These are phyloP conservation scores for Leccinum obscurum DNA, from an alignment of 768 basidiomycete genomes.

Conservation along the genomic window DNA sequence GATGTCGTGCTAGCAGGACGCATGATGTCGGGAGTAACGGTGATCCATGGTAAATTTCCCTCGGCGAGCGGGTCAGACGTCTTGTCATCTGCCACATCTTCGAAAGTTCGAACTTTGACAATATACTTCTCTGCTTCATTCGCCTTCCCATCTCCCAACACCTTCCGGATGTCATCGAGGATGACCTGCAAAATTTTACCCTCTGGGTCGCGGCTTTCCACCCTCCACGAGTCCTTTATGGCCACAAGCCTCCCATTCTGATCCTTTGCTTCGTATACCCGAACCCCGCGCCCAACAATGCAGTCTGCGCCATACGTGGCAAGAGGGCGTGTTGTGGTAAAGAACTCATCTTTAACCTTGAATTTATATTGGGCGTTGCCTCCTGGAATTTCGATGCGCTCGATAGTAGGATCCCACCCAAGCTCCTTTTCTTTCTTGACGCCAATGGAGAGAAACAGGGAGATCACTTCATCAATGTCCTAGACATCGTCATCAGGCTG, in stretches of 20 bases:
- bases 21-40: no score
- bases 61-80: no score
- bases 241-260: not conserved
- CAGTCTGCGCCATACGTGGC: constrained; percentile 3
- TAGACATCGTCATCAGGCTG: no score
- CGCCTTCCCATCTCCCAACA: not conserved
- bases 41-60: no score
- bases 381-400: not conserved
- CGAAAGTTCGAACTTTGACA: not conserved
- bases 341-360: not conserved
- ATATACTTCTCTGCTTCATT: not conserved
- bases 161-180: not conserved
- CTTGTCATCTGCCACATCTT: not conserved
- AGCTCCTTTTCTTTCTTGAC: not conserved
- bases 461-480: no score
- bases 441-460: no score
- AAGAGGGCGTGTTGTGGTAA: not conserved
- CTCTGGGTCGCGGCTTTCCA: not conserved
- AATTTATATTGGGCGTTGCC: not conserved
- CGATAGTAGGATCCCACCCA: constrained; percentile 12
- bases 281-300: not conserved
- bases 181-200: not conserved
- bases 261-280: constrained; percentile 7
- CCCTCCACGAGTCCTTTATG: constrained; percentile 13
- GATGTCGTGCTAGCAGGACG: no score